Percentiles rank a stretch among this genome's conserved stretches.
These are phyloP conservation scores for Pseudohalonectria lignicola DNA, from an alignment of 2,329 filamentous ascomycete genomes.

Conservation along the genomic window DNA sequence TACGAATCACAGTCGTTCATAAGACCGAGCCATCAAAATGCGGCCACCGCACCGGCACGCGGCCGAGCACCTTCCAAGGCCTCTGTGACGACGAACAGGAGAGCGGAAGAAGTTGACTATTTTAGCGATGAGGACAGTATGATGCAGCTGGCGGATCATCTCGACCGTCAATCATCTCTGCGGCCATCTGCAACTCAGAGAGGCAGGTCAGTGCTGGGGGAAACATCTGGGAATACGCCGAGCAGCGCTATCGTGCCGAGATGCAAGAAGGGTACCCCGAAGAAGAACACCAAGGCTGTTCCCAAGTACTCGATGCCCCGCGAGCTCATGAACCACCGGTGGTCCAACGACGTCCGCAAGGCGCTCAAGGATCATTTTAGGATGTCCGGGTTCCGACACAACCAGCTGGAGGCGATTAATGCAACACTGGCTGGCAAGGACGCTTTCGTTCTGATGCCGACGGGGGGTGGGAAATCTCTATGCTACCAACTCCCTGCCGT, in stretches of 20 bases:
- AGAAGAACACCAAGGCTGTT: conserved; percentile 8
- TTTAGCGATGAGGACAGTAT: conserved; percentile 26
- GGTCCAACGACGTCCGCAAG: conserved; percentile 76
- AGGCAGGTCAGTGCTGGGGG: conserved; percentile 27
- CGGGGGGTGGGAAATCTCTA: conserved; percentile 89
- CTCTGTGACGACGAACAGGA: too few species aligned
- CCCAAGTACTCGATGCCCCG: conserved; percentile 28
- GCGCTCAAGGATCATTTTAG: conserved; percentile 77
- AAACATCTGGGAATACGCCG: conserved; percentile 35
- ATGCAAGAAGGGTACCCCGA: conserved; percentile 17
- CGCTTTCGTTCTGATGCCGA: conserved; percentile 94
- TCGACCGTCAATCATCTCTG: conserved; percentile 29
- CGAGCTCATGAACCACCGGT: conserved; percentile 55
- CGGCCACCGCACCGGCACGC: too few species aligned
- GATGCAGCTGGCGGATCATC: conserved; percentile 38
- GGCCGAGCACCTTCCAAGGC: too few species aligned
- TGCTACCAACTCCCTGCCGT: conserved; percentile 94
- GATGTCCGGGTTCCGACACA: conserved; percentile 76
- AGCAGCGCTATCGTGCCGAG: conserved; percentile 18
- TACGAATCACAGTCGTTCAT: too few species aligned
- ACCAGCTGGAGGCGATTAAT: conserved; percentile 94
- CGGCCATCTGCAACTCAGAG: conserved; percentile 11
- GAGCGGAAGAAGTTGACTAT: conserved; percentile 5
- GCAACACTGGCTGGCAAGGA: conserved; percentile 80
- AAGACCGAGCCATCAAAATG: too few species aligned